Percentiles rank a stretch among this genome's conserved stretches.
phyloP scores from a whole-genome alignment of 352 stramenopile genomes.

The Thraustochytrium striatum region DNA sequence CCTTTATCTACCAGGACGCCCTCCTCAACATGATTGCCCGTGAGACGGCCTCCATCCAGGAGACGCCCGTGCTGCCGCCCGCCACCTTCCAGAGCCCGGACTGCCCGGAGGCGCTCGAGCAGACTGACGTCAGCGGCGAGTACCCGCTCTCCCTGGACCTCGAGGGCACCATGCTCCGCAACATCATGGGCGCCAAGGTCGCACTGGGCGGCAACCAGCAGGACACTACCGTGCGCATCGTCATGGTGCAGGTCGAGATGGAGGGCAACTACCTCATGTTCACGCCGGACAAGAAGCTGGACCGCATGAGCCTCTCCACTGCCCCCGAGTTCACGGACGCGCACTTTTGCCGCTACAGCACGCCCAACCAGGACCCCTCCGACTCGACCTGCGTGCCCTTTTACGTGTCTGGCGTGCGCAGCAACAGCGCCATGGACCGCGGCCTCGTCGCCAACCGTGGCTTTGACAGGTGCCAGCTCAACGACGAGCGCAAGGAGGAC shows the following conservation, averaged over 20 bases:
- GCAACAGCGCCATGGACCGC: background rate
- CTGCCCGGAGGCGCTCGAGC: too few species aligned
- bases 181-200: too few species aligned
- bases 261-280: background rate
- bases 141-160: too few species aligned
- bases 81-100: too few species aligned
- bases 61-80: too few species aligned
- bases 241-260: background rate
- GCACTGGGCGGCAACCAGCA: too few species aligned
- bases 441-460: background rate
- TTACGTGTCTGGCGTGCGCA: background rate
- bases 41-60: too few species aligned
- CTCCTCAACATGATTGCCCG: too few species aligned
- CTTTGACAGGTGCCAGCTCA: background rate
- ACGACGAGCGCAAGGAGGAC: background rate
- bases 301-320: background rate
- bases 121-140: too few species aligned
- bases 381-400: background rate
- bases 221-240: background rate
- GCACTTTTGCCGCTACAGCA: slow-evolving; percentile 11
- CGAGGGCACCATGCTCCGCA: too few species aligned
- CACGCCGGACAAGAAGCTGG: background rate
- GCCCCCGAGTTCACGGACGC: background rate
- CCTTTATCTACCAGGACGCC: too few species aligned
- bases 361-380: background rate